Base-by-base conservation (phyloP, 2,329 filamentous ascomycete species). In the Chalaropsis thielavioides region DNA sequence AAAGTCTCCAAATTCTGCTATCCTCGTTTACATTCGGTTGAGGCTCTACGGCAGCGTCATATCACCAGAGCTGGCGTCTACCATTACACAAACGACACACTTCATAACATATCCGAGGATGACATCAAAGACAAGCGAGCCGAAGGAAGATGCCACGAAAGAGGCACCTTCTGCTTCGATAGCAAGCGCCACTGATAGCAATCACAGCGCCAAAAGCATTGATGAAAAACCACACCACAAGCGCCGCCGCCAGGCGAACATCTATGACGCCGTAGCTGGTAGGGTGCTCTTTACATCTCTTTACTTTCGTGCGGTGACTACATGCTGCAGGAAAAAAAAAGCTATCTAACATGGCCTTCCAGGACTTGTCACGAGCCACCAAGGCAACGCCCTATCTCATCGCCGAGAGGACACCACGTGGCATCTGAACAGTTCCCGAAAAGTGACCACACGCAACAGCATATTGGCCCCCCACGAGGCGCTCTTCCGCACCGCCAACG, bases 211-310 rank as follows among this genome's bases (percentile, higher is more conserved):
- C 27, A 19, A 58, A 19, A 22, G 15, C 38, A 24, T 31, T 19
- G n/a, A 19, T 10, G 19, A 59, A 19, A 40, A 44, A 11, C 40
- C 51, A 46, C 46, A 10, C 27, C 24, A 22, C 2, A 67, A 49
- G 31, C 59, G 63, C n/a, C 71, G 73, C 54, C 73, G 73, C 17
- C 71, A 74, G 44, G 79, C 81, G 49, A 89, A 80, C 22, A 74
- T 91, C 22, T 91, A 87, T 73, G 87, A 91, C 74, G 87, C 86
- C 17, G 85, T 89, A 64, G 86, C 86, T 70, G 86, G 86, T 87
- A 72, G 69, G 74, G 70, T 41, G 51, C 35, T 43, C 17, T 17
- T 27, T 35, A n/a, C n/a, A 7, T 11, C 31, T 15, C 54, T 7
- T 8, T 40, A 8, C 27, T 17, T 31, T 65, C 15, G 46, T 15